Conservation (phyloP, 805 yeast genomes). For the Kluyveromyces starmeri region DNA sequence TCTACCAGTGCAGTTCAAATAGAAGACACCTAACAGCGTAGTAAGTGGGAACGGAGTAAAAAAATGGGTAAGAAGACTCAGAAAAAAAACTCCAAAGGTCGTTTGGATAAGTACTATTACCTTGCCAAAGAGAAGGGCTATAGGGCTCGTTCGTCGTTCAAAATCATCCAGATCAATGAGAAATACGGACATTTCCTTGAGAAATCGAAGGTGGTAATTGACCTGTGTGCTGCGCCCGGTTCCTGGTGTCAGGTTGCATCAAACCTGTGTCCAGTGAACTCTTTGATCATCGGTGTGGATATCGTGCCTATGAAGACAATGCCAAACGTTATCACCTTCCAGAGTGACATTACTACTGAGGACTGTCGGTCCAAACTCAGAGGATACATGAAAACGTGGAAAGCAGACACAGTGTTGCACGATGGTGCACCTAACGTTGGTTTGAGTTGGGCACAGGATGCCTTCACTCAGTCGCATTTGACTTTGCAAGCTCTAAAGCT, state of each 20-base stretch:
- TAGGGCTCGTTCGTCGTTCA: slow-evolving; percentile 97
- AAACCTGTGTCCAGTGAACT: slow-evolving; percentile 82
- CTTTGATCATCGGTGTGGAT: slow-evolving; percentile 97
- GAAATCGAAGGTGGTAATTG: slow-evolving; percentile 91
- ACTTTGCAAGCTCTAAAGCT: slow-evolving; percentile 87
- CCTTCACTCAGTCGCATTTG: slow-evolving; percentile 93
- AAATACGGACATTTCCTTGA: slow-evolving; percentile 93
- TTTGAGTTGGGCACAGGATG: slow-evolving; percentile 99
- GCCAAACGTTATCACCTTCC: slow-evolving; percentile 90
- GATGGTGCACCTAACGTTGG: slow-evolving; percentile 99
- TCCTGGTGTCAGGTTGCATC: slow-evolving; percentile 99
- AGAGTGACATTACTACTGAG: slow-evolving; percentile 95
- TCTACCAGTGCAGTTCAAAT: too few relatives aligned
- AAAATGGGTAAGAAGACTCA: slow-evolving; percentile 76
- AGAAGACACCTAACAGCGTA: background rate
- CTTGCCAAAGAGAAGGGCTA: slow-evolving; percentile 97
- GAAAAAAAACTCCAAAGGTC: slow-evolving; percentile 95
- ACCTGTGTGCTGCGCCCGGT: slow-evolving; percentile 98
- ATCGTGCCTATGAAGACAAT: slow-evolving; percentile 95
- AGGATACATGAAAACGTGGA: slow-evolving; percentile 97
- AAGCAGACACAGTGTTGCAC: slow-evolving; percentile 94
- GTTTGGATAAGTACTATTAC: slow-evolving; percentile 94
- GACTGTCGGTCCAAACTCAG: slow-evolving; percentile 92
- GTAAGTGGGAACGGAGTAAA: background rate
- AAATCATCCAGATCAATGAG: slow-evolving; percentile 88